phyloP scores from a whole-genome alignment of 805 yeast genomes.

The Cyberlindnera meyerae region DNA sequence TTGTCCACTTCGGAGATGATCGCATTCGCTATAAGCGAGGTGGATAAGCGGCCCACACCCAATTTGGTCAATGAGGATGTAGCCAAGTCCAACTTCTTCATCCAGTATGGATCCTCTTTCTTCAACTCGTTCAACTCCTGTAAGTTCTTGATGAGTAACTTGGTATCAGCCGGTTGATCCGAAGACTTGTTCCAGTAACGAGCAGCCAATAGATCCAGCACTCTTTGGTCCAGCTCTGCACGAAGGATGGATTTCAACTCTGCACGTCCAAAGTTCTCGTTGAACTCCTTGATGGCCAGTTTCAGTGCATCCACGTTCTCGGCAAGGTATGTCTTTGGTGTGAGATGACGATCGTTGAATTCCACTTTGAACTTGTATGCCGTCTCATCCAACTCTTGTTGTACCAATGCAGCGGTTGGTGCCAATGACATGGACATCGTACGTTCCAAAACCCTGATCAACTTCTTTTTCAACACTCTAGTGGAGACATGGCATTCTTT shows the following conservation, averaged over 20 bases:
- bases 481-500: constrained; percentile 72
- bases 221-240: constrained; percentile 83
- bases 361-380: constrained; percentile 92
- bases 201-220: constrained; percentile 79
- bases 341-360: constrained; percentile 88
- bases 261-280: constrained; percentile 73
- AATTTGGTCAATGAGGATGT: constrained; percentile 82
- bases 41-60: constrained; percentile 90
- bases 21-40: constrained; percentile 76
- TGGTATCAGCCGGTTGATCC: constrained; percentile 17
- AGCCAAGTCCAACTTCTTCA: constrained; percentile 75
- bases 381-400: constrained; percentile 90
- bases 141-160: constrained; percentile 37
- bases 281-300: constrained; percentile 79
- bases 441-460: constrained; percentile 81
- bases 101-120: constrained; percentile 80
- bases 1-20: constrained; percentile 72
- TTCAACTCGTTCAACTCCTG: constrained; percentile 51
- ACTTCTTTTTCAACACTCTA: constrained; percentile 63
- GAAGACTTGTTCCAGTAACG: constrained; percentile 79
- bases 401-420: constrained; percentile 82
- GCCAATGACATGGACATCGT: constrained; percentile 86
- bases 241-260: constrained; percentile 77
- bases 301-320: constrained; percentile 86
- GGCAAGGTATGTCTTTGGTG: constrained; percentile 92